A percentile compares a stretch with the other conserved stretches of the same genome.
Conservation (phyloP, 2,329 filamentous ascomycete genomes). For the Colletotrichum liaoningense region DNA sequence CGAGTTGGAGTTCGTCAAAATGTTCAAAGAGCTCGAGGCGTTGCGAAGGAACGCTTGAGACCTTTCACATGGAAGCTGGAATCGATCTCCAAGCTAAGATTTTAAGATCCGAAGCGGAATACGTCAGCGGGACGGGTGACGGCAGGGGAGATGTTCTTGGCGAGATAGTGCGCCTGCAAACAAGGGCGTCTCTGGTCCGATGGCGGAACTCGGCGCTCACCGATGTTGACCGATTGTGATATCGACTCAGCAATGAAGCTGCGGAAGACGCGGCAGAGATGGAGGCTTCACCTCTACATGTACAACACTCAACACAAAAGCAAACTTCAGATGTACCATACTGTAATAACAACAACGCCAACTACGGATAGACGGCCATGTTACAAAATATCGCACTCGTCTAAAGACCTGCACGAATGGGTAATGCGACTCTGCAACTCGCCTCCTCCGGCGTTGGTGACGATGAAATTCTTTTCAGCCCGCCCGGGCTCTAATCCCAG, state of each 20-base stretch:
- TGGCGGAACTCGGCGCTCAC: conserved; percentile 22
- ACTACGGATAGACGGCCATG: not conserved
- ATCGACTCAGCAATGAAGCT: not conserved
- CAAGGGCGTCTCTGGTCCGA: not conserved
- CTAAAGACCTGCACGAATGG: not conserved
- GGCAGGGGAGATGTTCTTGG: not conserved
- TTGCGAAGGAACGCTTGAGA: conserved; percentile 1
- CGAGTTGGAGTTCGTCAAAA: conserved; percentile 45
- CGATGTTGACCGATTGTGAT: not conserved
- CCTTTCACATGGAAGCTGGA: not conserved
- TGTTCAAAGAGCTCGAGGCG: conserved; percentile 36
- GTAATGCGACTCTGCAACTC: not conserved
- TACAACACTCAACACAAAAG: not conserved
- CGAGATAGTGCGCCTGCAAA: not conserved
- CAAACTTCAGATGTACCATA: not conserved
- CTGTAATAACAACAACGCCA: not conserved
- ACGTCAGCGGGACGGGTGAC: not conserved
- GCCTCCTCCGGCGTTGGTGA: not conserved
- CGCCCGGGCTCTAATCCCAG: not conserved
- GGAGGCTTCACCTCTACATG: not conserved
- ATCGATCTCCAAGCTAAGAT: not conserved
- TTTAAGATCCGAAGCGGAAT: not conserved
- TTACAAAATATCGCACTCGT: not conserved
- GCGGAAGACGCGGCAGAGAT: not conserved
- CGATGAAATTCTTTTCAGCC: not conserved